phyloP scores from a whole-genome alignment of 441 rosid species.

The Euphorbia schlechtendalii region DNA sequence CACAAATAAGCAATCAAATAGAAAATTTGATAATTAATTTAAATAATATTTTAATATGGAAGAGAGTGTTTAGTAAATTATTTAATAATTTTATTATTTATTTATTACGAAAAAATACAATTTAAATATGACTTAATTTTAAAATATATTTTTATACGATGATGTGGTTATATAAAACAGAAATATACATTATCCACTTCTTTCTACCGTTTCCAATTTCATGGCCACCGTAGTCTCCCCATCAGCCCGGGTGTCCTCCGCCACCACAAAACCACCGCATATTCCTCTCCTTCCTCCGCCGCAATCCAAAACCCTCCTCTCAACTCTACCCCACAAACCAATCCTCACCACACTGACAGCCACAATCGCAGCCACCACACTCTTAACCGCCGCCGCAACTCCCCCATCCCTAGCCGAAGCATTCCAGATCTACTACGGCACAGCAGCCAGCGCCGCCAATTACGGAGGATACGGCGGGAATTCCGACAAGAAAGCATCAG shows the following conservation, averaged over 20 bases:
- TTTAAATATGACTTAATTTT: too few relatives aligned
- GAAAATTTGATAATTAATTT: too few relatives aligned
- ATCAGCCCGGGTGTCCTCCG: conserved; percentile 43
- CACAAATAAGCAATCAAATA: too few relatives aligned
- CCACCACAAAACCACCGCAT: conserved; percentile 29
- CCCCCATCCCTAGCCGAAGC: conserved; percentile 49
- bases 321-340: conserved; percentile 21
- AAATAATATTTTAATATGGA: too few relatives aligned
- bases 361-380: conserved; percentile 45
- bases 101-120: too few relatives aligned
- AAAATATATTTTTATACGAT: too few relatives aligned
- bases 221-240: conserved; percentile 64
- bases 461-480: conserved; percentile 89
- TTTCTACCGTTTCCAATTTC: conserved; percentile 21
- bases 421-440: conserved; percentile 69
- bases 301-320: conserved; percentile 21
- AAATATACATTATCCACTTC: conserved; percentile 16
- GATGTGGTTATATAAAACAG: too few relatives aligned
- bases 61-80: too few relatives aligned
- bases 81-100: too few relatives aligned
- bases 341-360: conserved; percentile 36
- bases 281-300: conserved; percentile 8
- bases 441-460: conserved; percentile 92
- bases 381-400: conserved; percentile 36
- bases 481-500: conserved; percentile 73